Evolutionary conservation across 148 eudicot species (phyloP).

Genomic region (Silene uniflora): DNA sequence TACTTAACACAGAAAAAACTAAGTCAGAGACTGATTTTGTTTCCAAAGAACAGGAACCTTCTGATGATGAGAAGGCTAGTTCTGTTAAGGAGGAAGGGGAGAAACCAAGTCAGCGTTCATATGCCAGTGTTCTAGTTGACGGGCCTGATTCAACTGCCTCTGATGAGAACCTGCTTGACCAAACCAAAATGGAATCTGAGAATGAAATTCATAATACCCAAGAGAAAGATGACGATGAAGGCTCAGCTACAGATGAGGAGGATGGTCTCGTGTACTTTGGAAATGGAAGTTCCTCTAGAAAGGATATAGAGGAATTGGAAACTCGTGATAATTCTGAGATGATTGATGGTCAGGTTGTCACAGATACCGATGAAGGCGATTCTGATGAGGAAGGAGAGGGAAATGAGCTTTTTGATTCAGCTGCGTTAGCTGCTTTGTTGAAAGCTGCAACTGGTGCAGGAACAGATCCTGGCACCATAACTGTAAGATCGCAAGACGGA

Average conservation of each 20-base stretch:
- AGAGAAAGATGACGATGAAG: conserved; percentile 43
- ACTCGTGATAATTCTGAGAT: conserved; percentile 39
- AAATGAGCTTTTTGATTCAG: conserved; percentile 78
- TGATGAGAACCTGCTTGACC: conserved; percentile 11
- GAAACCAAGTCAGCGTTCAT: conserved; percentile 8
- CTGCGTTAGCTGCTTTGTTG: conserved; percentile 86
- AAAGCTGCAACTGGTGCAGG: conserved; percentile 81
- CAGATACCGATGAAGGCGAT: conserved; percentile 70
- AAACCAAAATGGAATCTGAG: conserved; percentile 20
- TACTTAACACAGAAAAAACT: background rate
- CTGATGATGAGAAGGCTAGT: conserved; percentile 17
- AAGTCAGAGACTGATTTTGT: background rate
- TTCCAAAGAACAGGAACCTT: background rate
- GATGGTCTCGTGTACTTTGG: conserved; percentile 57
- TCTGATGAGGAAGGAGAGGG: conserved; percentile 80
- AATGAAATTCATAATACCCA: conserved; percentile 26
- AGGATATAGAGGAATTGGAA: conserved; percentile 70
- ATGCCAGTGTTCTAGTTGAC: conserved; percentile 16
- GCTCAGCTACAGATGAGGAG: conserved; percentile 54
- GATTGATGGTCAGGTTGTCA: conserved; percentile 75
- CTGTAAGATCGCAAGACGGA: conserved; percentile 75
- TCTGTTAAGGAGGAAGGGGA: conserved; percentile 12
- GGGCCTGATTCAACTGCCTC: conserved; percentile 3
- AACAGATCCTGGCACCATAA: conserved; percentile 57
- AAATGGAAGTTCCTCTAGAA: conserved; percentile 62